phyloP scores from a whole-genome alignment of 2,329 filamentous ascomycete genomes.

The Colletotrichum sojae region DNA sequence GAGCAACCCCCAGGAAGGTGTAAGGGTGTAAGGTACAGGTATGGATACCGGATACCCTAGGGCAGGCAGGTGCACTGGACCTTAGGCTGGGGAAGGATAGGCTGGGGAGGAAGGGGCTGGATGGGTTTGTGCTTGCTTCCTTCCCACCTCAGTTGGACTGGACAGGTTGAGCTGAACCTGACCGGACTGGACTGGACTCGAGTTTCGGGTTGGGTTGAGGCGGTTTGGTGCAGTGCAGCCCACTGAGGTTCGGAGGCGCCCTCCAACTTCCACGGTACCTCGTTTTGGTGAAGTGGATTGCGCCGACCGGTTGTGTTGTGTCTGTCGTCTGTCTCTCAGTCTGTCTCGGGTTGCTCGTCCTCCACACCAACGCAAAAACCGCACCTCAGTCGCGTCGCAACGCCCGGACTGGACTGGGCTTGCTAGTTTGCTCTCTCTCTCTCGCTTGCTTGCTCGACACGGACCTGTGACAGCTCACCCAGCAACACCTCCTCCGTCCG shows the following conservation, averaged over 20 bases:
- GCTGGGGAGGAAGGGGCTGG: conserved; percentile 2
- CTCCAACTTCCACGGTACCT: conserved; percentile 4
- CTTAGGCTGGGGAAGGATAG: no score
- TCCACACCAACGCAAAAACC: not conserved
- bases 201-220: not conserved
- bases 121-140: conserved; percentile 6
- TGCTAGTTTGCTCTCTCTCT: not conserved
- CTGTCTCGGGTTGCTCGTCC: conserved; percentile 37
- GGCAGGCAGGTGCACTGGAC: no score
- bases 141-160: conserved; percentile 7
- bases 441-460: conserved; percentile 43
- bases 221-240: conserved; percentile 2
- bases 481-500: conserved; percentile 43
- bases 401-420: conserved; percentile 20
- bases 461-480: conserved; percentile 57
- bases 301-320: not conserved
- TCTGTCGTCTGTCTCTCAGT: not conserved
- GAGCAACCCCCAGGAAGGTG: conserved; percentile 13
- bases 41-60: no score
- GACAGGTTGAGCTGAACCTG: conserved; percentile 3
- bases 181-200: not conserved
- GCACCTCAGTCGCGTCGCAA: conserved; percentile 5
- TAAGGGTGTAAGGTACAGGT: not conserved
- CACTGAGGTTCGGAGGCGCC: not conserved
- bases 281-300: not conserved